These are phyloP conservation scores for Verbena officinalis DNA, from an alignment of 257 asterid genomes.

Conservation along the genomic window DNA sequence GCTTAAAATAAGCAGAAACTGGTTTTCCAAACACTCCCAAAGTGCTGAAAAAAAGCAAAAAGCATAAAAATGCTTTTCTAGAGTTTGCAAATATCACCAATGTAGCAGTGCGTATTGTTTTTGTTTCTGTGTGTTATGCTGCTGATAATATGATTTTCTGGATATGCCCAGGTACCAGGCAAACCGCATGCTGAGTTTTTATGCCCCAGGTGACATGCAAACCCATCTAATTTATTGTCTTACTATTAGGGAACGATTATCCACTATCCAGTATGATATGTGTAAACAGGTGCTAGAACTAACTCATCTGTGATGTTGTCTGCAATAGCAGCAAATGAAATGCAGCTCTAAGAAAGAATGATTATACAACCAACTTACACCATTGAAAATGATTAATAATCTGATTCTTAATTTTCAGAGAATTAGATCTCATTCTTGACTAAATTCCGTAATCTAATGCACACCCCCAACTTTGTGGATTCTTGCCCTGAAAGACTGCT, in stretches of 20 bases:
- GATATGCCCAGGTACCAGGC: conserved; percentile 78
- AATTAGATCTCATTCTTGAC: neutral
- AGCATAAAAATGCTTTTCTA: too few species aligned
- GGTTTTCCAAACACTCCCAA: too few species aligned
- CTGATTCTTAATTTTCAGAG: neutral
- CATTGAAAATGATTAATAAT: neutral
- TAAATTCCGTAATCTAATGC: conserved; percentile 3
- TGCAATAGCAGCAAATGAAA: neutral
- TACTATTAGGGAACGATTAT: neutral
- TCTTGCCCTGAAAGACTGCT: too few species aligned
- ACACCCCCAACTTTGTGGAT: neutral
- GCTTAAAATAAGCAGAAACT: too few species aligned
- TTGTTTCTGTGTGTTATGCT: neutral
- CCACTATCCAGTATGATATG: conserved; percentile 1
- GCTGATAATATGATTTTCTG: conserved; percentile 32
- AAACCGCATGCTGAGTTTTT: conserved; percentile 95
- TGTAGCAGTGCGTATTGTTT: neutral
- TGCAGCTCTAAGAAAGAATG: neutral
- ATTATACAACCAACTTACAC: neutral
- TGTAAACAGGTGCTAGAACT: conserved; percentile 6
- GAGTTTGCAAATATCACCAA: too few species aligned
- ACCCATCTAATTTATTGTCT: neutral
- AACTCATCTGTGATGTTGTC: conserved; percentile 10
- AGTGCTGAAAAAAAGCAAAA: too few species aligned
- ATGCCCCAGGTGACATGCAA: conserved; percentile 82